Conservation (phyloP, 208 protist species). For the Herpetomonas tarakana region DNA sequence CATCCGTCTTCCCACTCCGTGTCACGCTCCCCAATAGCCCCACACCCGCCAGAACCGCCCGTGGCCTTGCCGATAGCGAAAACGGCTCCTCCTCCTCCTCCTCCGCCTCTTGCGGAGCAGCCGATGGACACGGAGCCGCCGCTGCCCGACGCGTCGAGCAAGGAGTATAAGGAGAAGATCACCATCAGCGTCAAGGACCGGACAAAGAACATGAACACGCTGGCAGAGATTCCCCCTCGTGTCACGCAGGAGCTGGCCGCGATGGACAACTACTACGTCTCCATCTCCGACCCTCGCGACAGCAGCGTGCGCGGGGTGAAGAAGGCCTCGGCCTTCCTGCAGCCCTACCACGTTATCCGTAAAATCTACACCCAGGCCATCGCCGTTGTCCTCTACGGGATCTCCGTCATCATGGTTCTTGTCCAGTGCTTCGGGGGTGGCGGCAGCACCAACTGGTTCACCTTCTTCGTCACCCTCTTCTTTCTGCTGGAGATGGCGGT, state of each 20-base stretch:
- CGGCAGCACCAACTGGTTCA: conserved; percentile 18
- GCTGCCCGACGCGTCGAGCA: conserved; percentile 9
- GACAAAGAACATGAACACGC: conserved; percentile 23
- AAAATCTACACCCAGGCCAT: conserved; percentile 29
- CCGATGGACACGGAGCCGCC: conserved; percentile 7
- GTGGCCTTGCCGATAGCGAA: no score
- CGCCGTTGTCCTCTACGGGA: conserved; percentile 22
- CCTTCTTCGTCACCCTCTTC: conserved; percentile 32
- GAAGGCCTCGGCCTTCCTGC: conserved; percentile 1
- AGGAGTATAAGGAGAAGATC: conserved; percentile 15
- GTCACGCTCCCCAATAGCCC: no score
- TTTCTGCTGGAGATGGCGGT: conserved; percentile 17
- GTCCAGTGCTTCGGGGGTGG: conserved; percentile 18
- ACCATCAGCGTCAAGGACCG: conserved; percentile 22
- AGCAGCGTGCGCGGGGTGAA: conserved; percentile 9
- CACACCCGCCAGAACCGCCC: no score
- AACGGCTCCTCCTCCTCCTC: no score
- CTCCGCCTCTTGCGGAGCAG: no score
- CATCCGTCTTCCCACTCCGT: no score
- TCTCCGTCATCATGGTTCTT: conserved; percentile 13
- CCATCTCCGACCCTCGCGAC: conserved; percentile 44
- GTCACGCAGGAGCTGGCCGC: conserved; percentile 25
- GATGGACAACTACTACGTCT: conserved; percentile 57
- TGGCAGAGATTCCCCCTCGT: conserved; percentile 24
- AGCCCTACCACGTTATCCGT: conserved; percentile 20